These are phyloP conservation scores for Salpingoeca rosetta DNA, from an alignment of 78 protist genomes.

Conservation along the genomic window DNA sequence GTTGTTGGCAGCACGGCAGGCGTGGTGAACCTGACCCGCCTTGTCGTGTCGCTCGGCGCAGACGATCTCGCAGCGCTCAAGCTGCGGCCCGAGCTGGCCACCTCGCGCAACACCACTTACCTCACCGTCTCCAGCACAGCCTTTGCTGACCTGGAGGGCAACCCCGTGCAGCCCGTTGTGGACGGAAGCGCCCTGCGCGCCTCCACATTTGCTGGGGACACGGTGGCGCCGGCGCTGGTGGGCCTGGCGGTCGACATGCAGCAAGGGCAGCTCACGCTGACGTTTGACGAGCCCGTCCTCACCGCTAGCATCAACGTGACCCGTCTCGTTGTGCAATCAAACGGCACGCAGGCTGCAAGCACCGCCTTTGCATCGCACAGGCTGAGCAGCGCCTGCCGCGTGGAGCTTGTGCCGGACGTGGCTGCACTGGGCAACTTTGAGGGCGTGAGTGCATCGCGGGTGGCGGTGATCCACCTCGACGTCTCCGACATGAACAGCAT, in stretches of 20 bases:
- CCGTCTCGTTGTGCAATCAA: not conserved
- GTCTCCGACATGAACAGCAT: too few species aligned
- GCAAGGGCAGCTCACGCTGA: not conserved
- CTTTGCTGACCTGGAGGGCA: not conserved
- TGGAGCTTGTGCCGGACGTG: not conserved
- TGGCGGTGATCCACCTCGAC: not conserved
- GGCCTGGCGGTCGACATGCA: not conserved
- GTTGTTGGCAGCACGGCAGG: too few species aligned
- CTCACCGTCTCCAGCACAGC: not conserved
- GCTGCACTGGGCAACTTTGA: not conserved
- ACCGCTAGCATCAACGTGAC: not conserved
- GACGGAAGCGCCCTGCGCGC: not conserved
- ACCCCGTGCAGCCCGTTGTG: not conserved
- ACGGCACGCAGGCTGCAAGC: not conserved
- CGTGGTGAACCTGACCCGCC: too few species aligned
- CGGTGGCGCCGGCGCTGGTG: not conserved
- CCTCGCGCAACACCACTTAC: not conserved
- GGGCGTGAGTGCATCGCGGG: not conserved
- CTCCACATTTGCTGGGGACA: not conserved
- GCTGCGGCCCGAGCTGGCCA: too few species aligned
- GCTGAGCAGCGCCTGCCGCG: not conserved
- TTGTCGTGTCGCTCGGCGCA: too few species aligned
- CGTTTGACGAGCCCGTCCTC: not conserved
- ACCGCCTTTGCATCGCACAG: not conserved
- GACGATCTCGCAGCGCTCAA: too few species aligned